These are phyloP conservation scores for Closterium sp. DNA, from an alignment of 139 green algal genomes.

Conservation along the genomic window DNA sequence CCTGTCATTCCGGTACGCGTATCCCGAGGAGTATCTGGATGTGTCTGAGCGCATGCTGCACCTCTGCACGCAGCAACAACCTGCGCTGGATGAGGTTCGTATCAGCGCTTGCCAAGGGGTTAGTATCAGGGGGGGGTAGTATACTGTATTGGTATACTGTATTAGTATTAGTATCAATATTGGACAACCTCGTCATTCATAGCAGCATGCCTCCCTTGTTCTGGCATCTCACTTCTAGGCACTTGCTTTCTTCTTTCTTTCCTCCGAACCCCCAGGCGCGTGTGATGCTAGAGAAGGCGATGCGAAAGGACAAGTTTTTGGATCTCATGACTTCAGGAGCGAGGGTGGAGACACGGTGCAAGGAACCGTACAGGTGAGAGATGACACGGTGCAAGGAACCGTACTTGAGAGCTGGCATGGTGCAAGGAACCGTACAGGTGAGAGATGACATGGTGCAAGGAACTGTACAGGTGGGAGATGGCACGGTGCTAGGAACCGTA, in stretches of 20 bases:
- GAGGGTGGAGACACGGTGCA: conserved; percentile 58
- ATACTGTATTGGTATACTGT: too few relatives aligned
- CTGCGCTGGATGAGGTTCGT: background rate
- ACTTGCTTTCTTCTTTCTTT: background rate
- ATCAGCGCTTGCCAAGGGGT: background rate
- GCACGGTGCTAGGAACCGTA: too few relatives aligned
- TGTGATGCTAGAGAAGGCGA: conserved; percentile 46
- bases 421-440: too few relatives aligned
- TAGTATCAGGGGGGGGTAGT: background rate
- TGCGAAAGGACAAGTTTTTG: conserved; percentile 67
- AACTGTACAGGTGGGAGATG: too few relatives aligned
- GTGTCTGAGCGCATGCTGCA: conserved; percentile 26
- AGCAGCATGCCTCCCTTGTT: background rate
- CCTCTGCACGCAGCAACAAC: conserved; percentile 18
- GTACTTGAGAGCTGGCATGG: too few relatives aligned
- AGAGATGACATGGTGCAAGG: too few relatives aligned
- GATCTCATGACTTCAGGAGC: conserved; percentile 33
- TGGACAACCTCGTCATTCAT: background rate
- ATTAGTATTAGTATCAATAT: background rate
- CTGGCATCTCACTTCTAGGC: background rate
- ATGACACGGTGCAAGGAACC: background rate
- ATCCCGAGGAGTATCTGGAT: conserved; percentile 52
- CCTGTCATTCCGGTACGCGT: conserved; percentile 70
- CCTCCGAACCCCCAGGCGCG: conserved; percentile 1
- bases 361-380: conserved; percentile 63